phyloP scores from a whole-genome alignment of 306 rosid genomes.

The Gynostemma pentaphyllum region DNA sequence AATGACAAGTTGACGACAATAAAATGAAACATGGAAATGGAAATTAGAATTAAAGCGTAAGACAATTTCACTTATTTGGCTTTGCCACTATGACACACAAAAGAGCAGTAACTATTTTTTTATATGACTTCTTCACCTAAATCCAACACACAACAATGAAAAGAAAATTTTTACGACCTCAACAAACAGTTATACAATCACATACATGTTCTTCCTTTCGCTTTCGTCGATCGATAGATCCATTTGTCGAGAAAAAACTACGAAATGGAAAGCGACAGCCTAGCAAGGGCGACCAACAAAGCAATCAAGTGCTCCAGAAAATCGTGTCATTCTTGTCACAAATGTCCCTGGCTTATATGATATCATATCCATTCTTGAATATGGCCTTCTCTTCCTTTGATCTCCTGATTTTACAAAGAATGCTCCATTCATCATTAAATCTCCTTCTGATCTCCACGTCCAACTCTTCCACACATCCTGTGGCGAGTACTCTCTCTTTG shows the following conservation, averaged over 20 bases:
- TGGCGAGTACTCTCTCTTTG: background rate
- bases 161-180: background rate
- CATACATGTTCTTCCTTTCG: no score
- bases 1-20: background rate
- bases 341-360: conserved; percentile 38
- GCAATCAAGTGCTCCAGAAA: conserved; percentile 38
- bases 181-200: background rate
- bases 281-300: conserved; percentile 35
- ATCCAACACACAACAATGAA: background rate
- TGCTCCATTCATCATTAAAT: conserved; percentile 52
- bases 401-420: conserved; percentile 36
- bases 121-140: background rate
- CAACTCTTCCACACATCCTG: conserved; percentile 28
- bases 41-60: background rate
- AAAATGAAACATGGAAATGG: background rate
- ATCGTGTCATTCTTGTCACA: conserved; percentile 36
- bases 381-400: conserved; percentile 10
- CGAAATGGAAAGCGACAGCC: background rate
- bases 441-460: conserved; percentile 66
- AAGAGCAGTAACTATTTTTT: background rate
- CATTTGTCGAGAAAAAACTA: background rate
- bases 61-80: background rate
- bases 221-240: no score
- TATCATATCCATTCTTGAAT: conserved; percentile 31
- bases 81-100: background rate